These are phyloP conservation scores for Xylaria hypoxylon DNA, from an alignment of 2,329 filamentous ascomycete species.

Conservation along the genomic window DNA sequence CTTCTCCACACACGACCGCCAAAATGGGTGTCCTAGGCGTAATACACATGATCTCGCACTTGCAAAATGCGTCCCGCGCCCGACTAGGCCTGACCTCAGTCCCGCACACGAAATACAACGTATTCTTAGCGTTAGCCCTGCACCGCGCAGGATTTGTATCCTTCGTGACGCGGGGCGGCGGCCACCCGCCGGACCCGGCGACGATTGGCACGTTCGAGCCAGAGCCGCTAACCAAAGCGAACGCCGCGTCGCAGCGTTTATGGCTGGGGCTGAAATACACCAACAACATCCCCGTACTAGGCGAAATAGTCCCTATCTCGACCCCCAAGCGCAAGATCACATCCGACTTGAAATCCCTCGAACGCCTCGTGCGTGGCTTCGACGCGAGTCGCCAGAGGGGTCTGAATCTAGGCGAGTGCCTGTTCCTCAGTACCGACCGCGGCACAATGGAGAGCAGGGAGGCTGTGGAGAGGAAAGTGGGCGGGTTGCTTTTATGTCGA, in stretches of 20 bases:
- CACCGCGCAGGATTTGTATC: constrained; percentile 86
- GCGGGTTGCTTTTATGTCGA: constrained; percentile 83
- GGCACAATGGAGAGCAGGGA: constrained; percentile 86
- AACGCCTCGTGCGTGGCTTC: constrained; percentile 75
- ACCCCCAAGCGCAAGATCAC: constrained; percentile 80
- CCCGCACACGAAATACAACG: constrained; percentile 82
- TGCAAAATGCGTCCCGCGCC: constrained; percentile 89
- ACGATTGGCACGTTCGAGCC: constrained; percentile 60
- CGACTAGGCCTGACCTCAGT: constrained; percentile 87
- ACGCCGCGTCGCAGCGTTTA: constrained; percentile 78
- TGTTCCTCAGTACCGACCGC: constrained; percentile 81
- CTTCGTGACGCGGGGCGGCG: constrained; percentile 78
- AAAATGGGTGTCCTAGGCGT: constrained; percentile 80
- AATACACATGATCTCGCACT: constrained; percentile 85
- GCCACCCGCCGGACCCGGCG: constrained; percentile 63
- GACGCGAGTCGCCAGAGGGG: constrained; percentile 71
- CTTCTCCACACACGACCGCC: neutral
- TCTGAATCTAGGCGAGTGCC: constrained; percentile 81
- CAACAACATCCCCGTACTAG: constrained; percentile 82
- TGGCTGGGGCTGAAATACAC: constrained; percentile 95
- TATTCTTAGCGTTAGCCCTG: constrained; percentile 78
- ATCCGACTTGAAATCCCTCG: constrained; percentile 71
- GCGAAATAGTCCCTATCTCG: constrained; percentile 72
- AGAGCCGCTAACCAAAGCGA: constrained; percentile 72
- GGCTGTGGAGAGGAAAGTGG: constrained; percentile 81